These are phyloP conservation scores for Mycena galericulata DNA, from an alignment of 768 basidiomycete species.

Conservation along the genomic window DNA sequence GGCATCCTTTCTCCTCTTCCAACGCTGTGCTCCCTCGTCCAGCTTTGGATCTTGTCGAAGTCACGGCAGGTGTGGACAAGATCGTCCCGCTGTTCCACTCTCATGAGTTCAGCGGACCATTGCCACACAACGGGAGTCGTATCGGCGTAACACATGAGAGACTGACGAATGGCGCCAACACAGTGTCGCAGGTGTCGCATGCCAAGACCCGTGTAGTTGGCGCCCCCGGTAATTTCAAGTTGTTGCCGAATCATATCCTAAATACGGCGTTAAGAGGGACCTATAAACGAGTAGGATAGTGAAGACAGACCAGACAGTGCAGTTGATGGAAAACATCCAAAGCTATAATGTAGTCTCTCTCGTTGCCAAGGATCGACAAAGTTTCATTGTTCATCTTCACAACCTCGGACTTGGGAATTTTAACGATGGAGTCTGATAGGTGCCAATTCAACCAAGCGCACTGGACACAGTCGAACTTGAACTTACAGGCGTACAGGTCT, in stretches of 20 bases:
- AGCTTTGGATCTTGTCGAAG: slow-evolving; percentile 27
- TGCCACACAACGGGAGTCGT: slow-evolving; percentile 34
- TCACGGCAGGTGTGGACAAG: slow-evolving; percentile 36
- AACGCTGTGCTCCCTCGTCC: slow-evolving; percentile 32
- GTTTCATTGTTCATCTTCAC: slow-evolving; percentile 33
- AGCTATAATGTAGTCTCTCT: slow-evolving; percentile 33
- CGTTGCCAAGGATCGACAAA: slow-evolving; percentile 32
- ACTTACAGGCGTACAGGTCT: slow-evolving; percentile 31
- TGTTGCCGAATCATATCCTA: slow-evolving; percentile 34
- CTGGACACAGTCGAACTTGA: too few relatives aligned
- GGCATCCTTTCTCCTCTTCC: slow-evolving; percentile 13
- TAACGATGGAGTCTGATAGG: not conserved
- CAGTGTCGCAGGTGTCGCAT: slow-evolving; percentile 32
- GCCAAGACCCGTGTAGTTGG: slow-evolving; percentile 22
- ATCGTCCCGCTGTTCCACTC: slow-evolving; percentile 31
- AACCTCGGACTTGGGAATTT: slow-evolving; percentile 30
- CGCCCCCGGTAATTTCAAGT: slow-evolving; percentile 12
- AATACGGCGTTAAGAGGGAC: not conserved
- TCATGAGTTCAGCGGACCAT: slow-evolving; percentile 28
- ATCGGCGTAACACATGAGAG: slow-evolving; percentile 36
- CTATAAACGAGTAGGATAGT: not conserved
- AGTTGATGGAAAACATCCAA: slow-evolving; percentile 38
- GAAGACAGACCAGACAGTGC: slow-evolving; percentile 35
- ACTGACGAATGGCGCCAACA: slow-evolving; percentile 33
- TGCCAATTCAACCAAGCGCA: too few relatives aligned